Evolutionary conservation across 129 eudicot genomes (phyloP).

Genomic region (Calendula officinalis): DNA sequence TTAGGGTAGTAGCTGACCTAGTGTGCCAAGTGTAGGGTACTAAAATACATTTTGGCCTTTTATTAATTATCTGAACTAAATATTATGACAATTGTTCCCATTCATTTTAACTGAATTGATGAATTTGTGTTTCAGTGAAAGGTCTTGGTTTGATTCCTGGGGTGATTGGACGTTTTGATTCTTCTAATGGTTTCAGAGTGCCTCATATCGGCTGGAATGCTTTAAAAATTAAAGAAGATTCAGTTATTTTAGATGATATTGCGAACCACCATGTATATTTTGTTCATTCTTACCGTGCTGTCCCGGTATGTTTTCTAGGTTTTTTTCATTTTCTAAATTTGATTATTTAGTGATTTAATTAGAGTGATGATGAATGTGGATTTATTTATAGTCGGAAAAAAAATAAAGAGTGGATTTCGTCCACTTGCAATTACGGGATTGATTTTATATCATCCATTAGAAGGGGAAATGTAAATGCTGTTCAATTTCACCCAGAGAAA

Average conservation of each 20-base stretch:
- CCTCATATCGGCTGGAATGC: constrained; percentile 99
- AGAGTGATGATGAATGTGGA: no score
- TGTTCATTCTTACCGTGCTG: constrained; percentile 94
- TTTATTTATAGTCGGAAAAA: constrained; percentile 62
- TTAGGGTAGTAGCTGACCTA: no score
- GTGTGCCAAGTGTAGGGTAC: background rate
- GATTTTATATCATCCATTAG: constrained; percentile 82
- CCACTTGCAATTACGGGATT: constrained; percentile 81
- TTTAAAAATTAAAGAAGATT: constrained; percentile 52
- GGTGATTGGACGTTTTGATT: constrained; percentile 95
- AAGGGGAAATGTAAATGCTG: constrained; percentile 89
- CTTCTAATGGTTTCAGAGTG: constrained; percentile 71
- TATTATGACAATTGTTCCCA: background rate
- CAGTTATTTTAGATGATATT: constrained; percentile 72
- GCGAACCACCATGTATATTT: constrained; percentile 86
- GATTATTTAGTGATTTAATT: background rate
- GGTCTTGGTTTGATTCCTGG: constrained; percentile 99
- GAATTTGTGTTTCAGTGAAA: constrained; percentile 48
- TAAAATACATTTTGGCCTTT: background rate
- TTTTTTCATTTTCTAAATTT: constrained; percentile 10
- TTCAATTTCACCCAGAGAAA: constrained; percentile 98
- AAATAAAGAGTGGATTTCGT: constrained; percentile 86
- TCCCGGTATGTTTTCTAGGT: constrained; percentile 54
- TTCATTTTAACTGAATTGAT: constrained; percentile 17
- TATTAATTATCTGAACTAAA: background rate